Evolutionary conservation across 352 stramenopile species (phyloP), one percentile per base, ranked within the genome.

Genomic region (Phytopythium cucurbitacearum): DNA sequence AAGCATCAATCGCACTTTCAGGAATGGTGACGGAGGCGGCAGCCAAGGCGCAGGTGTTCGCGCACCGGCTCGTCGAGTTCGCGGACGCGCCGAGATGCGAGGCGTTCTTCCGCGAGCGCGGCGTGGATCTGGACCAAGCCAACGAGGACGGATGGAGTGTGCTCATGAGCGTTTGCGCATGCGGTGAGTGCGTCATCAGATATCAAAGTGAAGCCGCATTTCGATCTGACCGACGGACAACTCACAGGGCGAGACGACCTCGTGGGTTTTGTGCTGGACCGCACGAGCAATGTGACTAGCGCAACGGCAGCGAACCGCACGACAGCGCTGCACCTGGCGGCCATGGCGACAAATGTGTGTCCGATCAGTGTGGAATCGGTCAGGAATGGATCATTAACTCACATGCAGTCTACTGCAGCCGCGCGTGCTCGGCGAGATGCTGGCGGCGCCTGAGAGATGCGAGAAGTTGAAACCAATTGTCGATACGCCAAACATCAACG

Each of bases 101-200:
- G 48, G 77, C 81, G 60, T 92, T 76, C 53, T 85, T 93, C 35
- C 36, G 40, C 0, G 77, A 91, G 54, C 72, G 77, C 34, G 37
- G 60, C 1, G 69, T 92, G 32, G 69, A 91, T 50, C 85, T 90
- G 21, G 59, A 93, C 44, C 55, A 48, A 10, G 59, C 69, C 3
- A 91, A 87, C 44, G 67, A 47, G 11, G 61, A 71, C n/a, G 85
- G 82, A 33, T 91, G 80, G 64, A 94, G 70, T 45, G 53, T 94
- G 28, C 78, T 94, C 57, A 91, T 94, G 80, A 89, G 69, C 46
- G 76, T 82, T 46, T 89, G 82, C 45, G 76, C 79, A 34, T 84
- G 65, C 41, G 80, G 85, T 94, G 47, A 46, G 64, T 43, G 34
- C 47, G 9, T 56, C 3, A 45, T 11, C 40, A 7, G 11, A 45